phyloP scores from a whole-genome alignment of 2,329 filamentous ascomycete species.

The Albifimbria verrucaria region DNA sequence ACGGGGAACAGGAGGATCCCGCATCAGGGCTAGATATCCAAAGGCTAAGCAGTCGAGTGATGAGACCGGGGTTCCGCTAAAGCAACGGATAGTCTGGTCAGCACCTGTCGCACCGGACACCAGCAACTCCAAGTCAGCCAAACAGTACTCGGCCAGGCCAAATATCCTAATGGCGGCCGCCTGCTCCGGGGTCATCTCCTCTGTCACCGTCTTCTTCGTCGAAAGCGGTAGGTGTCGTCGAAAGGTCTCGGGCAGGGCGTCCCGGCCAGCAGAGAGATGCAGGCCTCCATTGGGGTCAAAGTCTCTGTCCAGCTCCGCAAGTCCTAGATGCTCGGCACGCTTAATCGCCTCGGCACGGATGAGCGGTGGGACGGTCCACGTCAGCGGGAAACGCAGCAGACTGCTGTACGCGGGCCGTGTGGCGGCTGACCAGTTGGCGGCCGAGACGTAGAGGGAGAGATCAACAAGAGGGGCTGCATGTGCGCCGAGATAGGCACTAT shows the following conservation, averaged over 20 bases:
- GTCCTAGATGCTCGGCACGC: conserved; percentile 66
- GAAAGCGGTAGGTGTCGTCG: conserved; percentile 32
- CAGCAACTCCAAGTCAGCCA: conserved; percentile 66
- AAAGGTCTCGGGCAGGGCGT: conserved; percentile 36
- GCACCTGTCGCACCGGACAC: conserved; percentile 17
- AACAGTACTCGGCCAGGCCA: conserved; percentile 65
- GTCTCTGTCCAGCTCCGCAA: conserved; percentile 66
- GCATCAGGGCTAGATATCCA: conserved; percentile 75
- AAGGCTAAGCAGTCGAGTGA: conserved; percentile 73
- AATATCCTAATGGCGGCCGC: conserved; percentile 73
- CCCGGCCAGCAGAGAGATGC: conserved; percentile 32
- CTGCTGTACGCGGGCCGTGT: conserved; percentile 79
- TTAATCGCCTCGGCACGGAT: conserved; percentile 67
- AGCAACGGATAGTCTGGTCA: conserved; percentile 27
- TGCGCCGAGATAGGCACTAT: conserved; percentile 68
- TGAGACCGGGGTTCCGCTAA: conserved; percentile 19
- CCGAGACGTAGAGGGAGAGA: conserved; percentile 85
- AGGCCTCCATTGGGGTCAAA: conserved; percentile 35
- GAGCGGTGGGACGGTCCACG: conserved; percentile 78
- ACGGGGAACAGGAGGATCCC: conserved; percentile 44
- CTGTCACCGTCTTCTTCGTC: conserved; percentile 56
- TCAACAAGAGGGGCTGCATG: conserved; percentile 77
- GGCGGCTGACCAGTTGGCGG: conserved; percentile 74
- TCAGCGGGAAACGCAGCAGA: conserved; percentile 80
- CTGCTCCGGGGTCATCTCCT: conserved; percentile 66